A percentile compares a stretch with the other conserved stretches of the same genome.
phyloP scores from a whole-genome alignment of 495 filamentous ascomycete genomes.

The Clavariopsis aquatica region DNA sequence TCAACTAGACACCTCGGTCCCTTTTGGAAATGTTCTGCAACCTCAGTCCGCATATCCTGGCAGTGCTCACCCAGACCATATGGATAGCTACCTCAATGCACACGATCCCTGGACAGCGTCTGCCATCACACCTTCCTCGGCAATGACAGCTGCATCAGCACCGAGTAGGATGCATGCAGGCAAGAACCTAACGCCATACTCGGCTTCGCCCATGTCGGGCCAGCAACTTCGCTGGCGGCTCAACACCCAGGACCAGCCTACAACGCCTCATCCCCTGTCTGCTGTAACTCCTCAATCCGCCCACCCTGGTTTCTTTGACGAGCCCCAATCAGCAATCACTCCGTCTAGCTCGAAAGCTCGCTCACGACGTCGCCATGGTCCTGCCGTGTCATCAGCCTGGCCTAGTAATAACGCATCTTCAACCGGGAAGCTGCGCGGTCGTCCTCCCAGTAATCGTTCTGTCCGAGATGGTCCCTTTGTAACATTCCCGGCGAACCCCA shows the following conservation, averaged over 20 bases:
- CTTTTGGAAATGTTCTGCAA: conserved; percentile 57
- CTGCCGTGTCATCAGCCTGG: conserved; percentile 95
- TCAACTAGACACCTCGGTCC: conserved; percentile 66
- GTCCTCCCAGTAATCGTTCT: conserved; percentile 79
- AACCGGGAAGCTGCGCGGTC: conserved; percentile 75
- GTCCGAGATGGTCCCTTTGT: conserved; percentile 78
- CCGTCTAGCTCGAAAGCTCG: conserved; percentile 58
- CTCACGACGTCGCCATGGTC: conserved; percentile 75
- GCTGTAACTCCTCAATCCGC: conserved; percentile 66
- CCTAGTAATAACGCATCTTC: conserved; percentile 65
- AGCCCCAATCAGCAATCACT: conserved; percentile 71
- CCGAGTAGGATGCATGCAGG: conserved; percentile 34
- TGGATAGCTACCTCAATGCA: conserved; percentile 48
- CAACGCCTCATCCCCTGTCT: conserved; percentile 73
- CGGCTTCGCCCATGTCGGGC: conserved; percentile 40
- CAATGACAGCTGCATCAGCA: conserved; percentile 34
- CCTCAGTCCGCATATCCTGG: conserved; percentile 63
- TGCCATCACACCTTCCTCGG: conserved; percentile 38
- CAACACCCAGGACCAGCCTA: conserved; percentile 55
- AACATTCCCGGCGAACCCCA: conserved; percentile 77
- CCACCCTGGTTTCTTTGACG: conserved; percentile 52
- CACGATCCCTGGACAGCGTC: conserved; percentile 45
- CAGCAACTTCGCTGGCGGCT: conserved; percentile 52
- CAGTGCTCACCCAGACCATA: conserved; percentile 54
- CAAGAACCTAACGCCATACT: conserved; percentile 38